Base-by-base conservation (phyloP, 257 asterid species). In the Fraxinus anomala region DNA sequence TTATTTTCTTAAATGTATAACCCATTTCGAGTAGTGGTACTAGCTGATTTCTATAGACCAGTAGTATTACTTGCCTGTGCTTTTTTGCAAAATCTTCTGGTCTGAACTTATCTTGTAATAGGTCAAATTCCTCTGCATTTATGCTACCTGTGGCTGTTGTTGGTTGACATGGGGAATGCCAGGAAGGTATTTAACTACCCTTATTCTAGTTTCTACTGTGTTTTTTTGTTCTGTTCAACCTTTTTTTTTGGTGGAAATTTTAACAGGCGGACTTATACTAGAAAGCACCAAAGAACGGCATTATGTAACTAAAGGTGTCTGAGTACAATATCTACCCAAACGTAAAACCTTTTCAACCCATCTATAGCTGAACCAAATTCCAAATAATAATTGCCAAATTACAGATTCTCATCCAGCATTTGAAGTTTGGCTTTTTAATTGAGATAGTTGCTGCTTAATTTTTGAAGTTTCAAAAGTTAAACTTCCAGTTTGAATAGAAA, bases 51-150 rank as follows among this genome's bases (percentile, higher is more conserved):
- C 21, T 16, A 21, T 14, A 40, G 77, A 81, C 51, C 30, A 49
- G 28, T 66, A 77, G 63, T 30, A 44, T 70, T 82, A 76, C 39
- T 78, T 80, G 65, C 71, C 17, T 59, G 73, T 66, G 75, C 79
- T 39, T 75, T 69, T 17, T 78, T 82, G 54, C 70, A 5, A 75
- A 87, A 82, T 79, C 76, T 77, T 80, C 79, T 49, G 73, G 88
- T 82, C 83, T 84, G 82, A 84, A 82, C 81, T 70, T 73, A 80
- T 80, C 77, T 74, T 77, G 78, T 84, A 86, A 83, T 88, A 85
- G 86, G 89, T 84, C 86, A 87, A 65, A 71, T 88, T 88, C 86
- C 89, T 88, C 87, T 86, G 84, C 91, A 82, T 82, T 80, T 83
- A 79, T 88, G 84, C 76, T 82, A 51, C 84, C 78, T 76, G 83